Conservation (phyloP, 2,329 filamentous ascomycete species). For the Annulohypoxylon truncatum region DNA sequence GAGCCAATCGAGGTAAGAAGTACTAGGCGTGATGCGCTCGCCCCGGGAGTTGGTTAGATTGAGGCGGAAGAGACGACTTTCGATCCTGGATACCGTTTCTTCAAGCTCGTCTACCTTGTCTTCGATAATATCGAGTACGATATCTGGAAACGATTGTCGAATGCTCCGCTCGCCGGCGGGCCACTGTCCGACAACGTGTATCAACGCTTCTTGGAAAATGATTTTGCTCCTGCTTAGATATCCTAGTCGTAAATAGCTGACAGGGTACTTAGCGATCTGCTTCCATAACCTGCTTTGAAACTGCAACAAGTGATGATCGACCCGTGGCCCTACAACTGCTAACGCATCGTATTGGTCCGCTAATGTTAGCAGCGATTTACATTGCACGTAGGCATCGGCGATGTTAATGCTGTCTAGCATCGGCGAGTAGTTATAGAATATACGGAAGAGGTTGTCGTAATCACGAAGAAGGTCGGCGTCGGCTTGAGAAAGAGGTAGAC, state of each 20-base stretch:
- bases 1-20: constrained; percentile 89
- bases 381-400: constrained; percentile 91
- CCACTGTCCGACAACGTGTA: constrained; percentile 96
- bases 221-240: constrained; percentile 86
- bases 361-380: constrained; percentile 86
- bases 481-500: constrained; percentile 64
- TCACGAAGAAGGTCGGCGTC: constrained; percentile 85
- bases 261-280: constrained; percentile 95
- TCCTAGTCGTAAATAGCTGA: constrained; percentile 89
- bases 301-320: constrained; percentile 92
- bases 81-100: constrained; percentile 82
- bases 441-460: constrained; percentile 94
- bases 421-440: constrained; percentile 94
- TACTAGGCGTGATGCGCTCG: constrained; percentile 83
- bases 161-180: constrained; percentile 82
- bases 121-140: constrained; percentile 89
- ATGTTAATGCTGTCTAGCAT: constrained; percentile 87
- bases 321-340: constrained; percentile 84
- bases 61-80: constrained; percentile 84
- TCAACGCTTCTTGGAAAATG: constrained; percentile 87
- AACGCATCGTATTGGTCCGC: constrained; percentile 97
- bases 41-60: constrained; percentile 82
- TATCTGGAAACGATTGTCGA: constrained; percentile 76
- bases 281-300: constrained; percentile 94
- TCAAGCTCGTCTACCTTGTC: constrained; percentile 95